These are phyloP conservation scores for Eragrostis curvula DNA, from an alignment of 176 grass and related monocot genomes.

Conservation along the genomic window DNA sequence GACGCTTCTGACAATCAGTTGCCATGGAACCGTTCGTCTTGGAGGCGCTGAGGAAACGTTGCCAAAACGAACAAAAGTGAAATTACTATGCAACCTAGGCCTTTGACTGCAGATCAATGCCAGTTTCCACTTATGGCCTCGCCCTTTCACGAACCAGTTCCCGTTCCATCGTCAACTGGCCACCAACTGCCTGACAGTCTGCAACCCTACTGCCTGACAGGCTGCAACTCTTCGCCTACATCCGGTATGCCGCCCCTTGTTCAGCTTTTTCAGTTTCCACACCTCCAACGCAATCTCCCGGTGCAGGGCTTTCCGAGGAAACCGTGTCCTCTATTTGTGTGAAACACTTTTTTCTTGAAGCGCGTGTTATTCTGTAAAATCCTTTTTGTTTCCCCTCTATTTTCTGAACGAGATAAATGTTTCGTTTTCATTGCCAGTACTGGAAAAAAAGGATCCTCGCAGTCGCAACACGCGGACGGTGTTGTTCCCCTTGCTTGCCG, in stretches of 20 bases:
- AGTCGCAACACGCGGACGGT: not conserved
- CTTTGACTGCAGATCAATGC: slow-evolving; percentile 34
- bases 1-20: not conserved
- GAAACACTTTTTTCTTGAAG: not conserved
- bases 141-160: not conserved
- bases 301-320: not conserved
- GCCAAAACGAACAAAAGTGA: not conserved
- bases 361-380: not conserved
- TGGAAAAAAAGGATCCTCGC: not conserved
- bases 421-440: not conserved
- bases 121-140: not conserved
- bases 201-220: not conserved
- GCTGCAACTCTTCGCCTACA: not conserved
- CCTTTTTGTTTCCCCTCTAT: not conserved
- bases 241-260: not conserved
- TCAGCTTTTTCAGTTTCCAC: not conserved
- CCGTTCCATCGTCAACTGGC: not conserved
- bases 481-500: not conserved
- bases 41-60: not conserved
- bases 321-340: not conserved
- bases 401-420: not conserved
- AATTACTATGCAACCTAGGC: not conserved
- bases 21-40: not conserved
- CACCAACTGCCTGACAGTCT: not conserved
- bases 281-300: not conserved